phyloP scores from a whole-genome alignment of 768 basidiomycete species.

The Cyclocybe aegerita region DNA sequence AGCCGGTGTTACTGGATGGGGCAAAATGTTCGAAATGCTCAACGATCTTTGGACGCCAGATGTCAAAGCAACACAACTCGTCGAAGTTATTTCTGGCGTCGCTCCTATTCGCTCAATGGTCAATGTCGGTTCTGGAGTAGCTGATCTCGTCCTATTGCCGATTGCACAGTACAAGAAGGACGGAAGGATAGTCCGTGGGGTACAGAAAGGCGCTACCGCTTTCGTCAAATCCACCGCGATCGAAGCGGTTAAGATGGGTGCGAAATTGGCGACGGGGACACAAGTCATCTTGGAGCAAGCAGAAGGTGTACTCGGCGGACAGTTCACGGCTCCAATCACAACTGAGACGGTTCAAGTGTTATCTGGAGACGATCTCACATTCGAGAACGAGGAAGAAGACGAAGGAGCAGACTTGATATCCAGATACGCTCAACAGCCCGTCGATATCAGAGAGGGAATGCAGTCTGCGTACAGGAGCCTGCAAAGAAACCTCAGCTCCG shows the following conservation, averaged over 20 bases:
- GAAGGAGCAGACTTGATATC: slow-evolving; percentile 64
- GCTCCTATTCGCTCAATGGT: slow-evolving; percentile 95
- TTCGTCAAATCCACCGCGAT: slow-evolving; percentile 94
- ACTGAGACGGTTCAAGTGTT: slow-evolving; percentile 63
- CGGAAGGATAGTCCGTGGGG: slow-evolving; percentile 84
- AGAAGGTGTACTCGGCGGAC: slow-evolving; percentile 84
- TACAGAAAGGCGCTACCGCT: slow-evolving; percentile 91
- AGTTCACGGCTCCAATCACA: slow-evolving; percentile 63
- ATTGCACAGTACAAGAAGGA: slow-evolving; percentile 99
- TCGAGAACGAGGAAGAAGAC: slow-evolving; percentile 40
- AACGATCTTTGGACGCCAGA: slow-evolving; percentile 99
- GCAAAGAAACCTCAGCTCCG: slow-evolving; percentile 82
- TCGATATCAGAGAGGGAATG: slow-evolving; percentile 81
- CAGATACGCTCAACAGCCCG: slow-evolving; percentile 90
- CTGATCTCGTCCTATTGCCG: slow-evolving; percentile 92
- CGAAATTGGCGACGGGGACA: slow-evolving; percentile 92
- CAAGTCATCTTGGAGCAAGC: slow-evolving; percentile 97
- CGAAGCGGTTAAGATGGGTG: slow-evolving; percentile 94
- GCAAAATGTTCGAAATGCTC: slow-evolving; percentile 83
- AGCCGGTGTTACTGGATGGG: slow-evolving; percentile 93
- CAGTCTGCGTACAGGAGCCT: slow-evolving; percentile 91
- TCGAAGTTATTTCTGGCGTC: slow-evolving; percentile 95
- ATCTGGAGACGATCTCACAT: slow-evolving; percentile 31
- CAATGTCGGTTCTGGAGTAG: slow-evolving; percentile 96
- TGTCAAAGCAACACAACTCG: slow-evolving; percentile 97